phyloP scores from a whole-genome alignment of 2,329 filamentous ascomycete genomes.

The Apiospora aurea region DNA sequence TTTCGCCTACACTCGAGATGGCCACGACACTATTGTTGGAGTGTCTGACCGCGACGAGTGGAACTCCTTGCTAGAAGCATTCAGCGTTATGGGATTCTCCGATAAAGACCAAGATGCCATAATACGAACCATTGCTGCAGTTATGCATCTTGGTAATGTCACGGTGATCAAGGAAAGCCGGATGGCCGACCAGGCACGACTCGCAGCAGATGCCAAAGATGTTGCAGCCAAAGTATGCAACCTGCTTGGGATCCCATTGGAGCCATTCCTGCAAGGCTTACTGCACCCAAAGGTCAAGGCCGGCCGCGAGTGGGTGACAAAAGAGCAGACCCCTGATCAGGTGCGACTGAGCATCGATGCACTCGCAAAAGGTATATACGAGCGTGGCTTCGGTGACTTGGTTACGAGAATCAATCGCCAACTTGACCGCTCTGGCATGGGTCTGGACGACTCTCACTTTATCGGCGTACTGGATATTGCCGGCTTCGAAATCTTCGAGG shows the following conservation, averaged over 20 bases:
- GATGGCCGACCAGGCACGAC: conserved; percentile 86
- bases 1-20: conserved; percentile 90
- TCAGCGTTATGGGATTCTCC: conserved; percentile 91
- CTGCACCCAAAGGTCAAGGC: conserved; percentile 95
- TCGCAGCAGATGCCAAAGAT: conserved; percentile 76
- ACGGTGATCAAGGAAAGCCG: conserved; percentile 89
- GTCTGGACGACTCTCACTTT: conserved; percentile 88
- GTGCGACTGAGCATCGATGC: conserved; percentile 90
- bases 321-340: conserved; percentile 96
- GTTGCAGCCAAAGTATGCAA: conserved; percentile 82
- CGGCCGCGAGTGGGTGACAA: conserved; percentile 97
- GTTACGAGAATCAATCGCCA: conserved; percentile 92
- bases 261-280: conserved; percentile 86
- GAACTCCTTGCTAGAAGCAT: conserved; percentile 89
- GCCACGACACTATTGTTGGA: conserved; percentile 89
- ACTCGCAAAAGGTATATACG: conserved; percentile 95
- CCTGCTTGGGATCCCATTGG: conserved; percentile 82
- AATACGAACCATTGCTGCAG: conserved; percentile 85
- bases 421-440: conserved; percentile 83
- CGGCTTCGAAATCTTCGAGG: conserved; percentile 97
- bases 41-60: conserved; percentile 93
- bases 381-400: conserved; percentile 91
- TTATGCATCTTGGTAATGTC: conserved; percentile 93
- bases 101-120: conserved; percentile 84
- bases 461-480: conserved; percentile 99